phyloP scores from a whole-genome alignment of 805 yeast species.

The Debaryomyces tyrocola region DNA sequence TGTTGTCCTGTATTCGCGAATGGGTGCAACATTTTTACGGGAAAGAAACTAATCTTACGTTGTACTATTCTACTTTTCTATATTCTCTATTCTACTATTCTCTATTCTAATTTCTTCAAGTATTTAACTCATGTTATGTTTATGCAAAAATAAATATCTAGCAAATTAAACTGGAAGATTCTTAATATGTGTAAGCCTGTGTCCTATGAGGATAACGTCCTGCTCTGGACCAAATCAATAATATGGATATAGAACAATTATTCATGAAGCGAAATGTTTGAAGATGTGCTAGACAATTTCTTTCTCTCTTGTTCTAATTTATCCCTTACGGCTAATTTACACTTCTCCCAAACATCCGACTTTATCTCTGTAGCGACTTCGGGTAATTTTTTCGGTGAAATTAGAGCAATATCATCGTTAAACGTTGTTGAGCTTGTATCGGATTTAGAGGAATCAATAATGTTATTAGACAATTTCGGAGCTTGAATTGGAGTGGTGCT shows the following conservation, averaged over 20 bases:
- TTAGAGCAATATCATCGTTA: not conserved
- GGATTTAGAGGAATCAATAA: not conserved
- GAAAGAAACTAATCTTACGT: too few relatives aligned
- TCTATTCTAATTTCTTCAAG: too few relatives aligned
- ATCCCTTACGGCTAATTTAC: slow-evolving; percentile 25
- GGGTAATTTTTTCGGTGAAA: not conserved
- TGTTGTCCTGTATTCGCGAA: too few relatives aligned
- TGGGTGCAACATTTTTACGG: too few relatives aligned
- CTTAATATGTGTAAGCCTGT: too few relatives aligned
- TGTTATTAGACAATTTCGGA: not conserved
- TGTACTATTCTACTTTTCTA: too few relatives aligned
- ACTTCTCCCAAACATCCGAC: slow-evolving; percentile 26
- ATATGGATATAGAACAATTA: not conserved
- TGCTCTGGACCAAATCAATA: not conserved
- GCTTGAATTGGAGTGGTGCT: slow-evolving; percentile 8
- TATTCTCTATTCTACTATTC: too few relatives aligned
- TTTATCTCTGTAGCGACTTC: slow-evolving; percentile 6
- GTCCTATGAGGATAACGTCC: too few relatives aligned
- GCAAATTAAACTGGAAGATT: too few relatives aligned
- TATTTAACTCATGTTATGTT: too few relatives aligned
- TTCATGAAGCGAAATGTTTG: not conserved
- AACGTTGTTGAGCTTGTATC: not conserved
- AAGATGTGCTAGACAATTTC: not conserved
- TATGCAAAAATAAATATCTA: too few relatives aligned
- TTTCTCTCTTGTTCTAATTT: slow-evolving; percentile 19